Evolutionary conservation across 306 rosid genomes (phyloP), one percentile per base, ranked within the genome.

Genomic region (Dalbergia oliveri): DNA sequence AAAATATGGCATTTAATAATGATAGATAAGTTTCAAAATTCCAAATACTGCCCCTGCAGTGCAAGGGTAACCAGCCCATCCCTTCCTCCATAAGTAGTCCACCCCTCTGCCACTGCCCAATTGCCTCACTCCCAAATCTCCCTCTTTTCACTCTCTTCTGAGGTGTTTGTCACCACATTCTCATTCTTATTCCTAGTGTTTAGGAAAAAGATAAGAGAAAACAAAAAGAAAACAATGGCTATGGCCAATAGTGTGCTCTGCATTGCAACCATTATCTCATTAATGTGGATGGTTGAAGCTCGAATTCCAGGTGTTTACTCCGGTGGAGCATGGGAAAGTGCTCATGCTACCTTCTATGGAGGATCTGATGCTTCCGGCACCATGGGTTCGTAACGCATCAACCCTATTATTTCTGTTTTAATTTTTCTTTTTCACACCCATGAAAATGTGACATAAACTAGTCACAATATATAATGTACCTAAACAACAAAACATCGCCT

Each of bases 331-430:
- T 95, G 99, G 99, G 73, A 95, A 65, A 71, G 16, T 45, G 99
- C 99, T 51, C 99, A 95, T 8, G 99, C 99, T 14, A 95, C 99
- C 73, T 95, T 95, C 88, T 95, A 95, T 50, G 99, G 99, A 0
- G 98, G 99, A 59, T 39, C 98, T 3, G 98, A 95, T 69, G 99
- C 99, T 44, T 95, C 99, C 21, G 99, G 99, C 80, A 95, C 99
- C 4, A 95, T 95, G 99, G 99, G 60, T 50, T 49, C 8, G 99
- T 94, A 4, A 37, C 76, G 45, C 69, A 37, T 6, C 3, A 8
- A 43, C 63, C 37, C 43, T 41, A 2, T 33, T 10, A 2, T 33
- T 10, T 8, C 6, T 5, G 23, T 15, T 2, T 23, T 1, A 14
- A 18, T 78, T 66, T 3, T 12, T 37, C n/a, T 10, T 13, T 11